These are phyloP conservation scores for Sclerotiophoma versabilis DNA, from an alignment of 2,329 filamentous ascomycete genomes.

Conservation along the genomic window DNA sequence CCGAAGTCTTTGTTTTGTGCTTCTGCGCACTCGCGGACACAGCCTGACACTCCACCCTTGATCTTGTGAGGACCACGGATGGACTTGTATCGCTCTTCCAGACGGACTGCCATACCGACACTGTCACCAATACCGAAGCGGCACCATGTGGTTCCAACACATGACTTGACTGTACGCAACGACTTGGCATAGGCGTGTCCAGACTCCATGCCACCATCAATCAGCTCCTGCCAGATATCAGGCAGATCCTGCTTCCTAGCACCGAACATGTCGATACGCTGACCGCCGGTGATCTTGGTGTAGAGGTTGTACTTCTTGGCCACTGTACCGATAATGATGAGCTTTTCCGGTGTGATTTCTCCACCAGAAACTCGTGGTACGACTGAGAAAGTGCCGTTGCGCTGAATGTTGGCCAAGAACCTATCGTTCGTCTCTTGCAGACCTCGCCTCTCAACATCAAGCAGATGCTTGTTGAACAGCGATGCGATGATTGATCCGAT, in stretches of 20 bases:
- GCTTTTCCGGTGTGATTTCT: slow-evolving; percentile 86
- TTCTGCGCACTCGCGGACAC: slow-evolving; percentile 91
- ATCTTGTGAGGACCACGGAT: slow-evolving; percentile 89
- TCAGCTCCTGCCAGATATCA: slow-evolving; percentile 79
- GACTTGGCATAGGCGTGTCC: slow-evolving; percentile 92
- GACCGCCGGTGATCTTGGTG: slow-evolving; percentile 90
- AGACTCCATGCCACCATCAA: slow-evolving; percentile 86
- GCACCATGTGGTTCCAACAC: slow-evolving; percentile 91
- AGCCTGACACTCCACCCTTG: slow-evolving; percentile 88
- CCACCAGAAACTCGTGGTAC: slow-evolving; percentile 83
- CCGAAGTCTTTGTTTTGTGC: slow-evolving; percentile 95
- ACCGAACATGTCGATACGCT: slow-evolving; percentile 92
- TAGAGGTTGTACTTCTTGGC: slow-evolving; percentile 86
- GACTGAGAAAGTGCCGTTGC: slow-evolving; percentile 90
- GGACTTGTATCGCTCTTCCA: slow-evolving; percentile 92
- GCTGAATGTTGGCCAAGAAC: slow-evolving; percentile 87
- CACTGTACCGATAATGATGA: slow-evolving; percentile 83
- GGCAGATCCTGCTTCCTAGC: slow-evolving; percentile 86
- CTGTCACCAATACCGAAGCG: slow-evolving; percentile 87
- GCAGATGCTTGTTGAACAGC: slow-evolving; percentile 82
- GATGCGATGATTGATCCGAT: slow-evolving; percentile 82
- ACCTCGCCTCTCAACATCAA: slow-evolving; percentile 73
- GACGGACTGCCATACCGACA: slow-evolving; percentile 85
- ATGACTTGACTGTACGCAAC: slow-evolving; percentile 87
- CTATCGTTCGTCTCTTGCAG: slow-evolving; percentile 91